phyloP scores from a whole-genome alignment of 371 early-diverging fungal species.

The Rhizopus sp. region DNA sequence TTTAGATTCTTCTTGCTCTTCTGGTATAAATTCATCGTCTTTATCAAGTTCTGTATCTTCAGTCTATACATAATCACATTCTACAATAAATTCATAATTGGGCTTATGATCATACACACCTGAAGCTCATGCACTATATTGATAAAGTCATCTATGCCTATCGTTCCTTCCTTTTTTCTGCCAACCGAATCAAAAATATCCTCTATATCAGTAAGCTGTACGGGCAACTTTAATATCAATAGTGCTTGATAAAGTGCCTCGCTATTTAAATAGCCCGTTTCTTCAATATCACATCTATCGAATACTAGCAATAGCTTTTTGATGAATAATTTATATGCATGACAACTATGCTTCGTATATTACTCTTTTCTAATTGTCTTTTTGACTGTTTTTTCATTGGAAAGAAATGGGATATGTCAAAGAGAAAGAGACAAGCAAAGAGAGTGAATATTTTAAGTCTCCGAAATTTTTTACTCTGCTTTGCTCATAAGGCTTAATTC shows the following conservation, averaged over 20 bases:
- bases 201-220: constrained; percentile 18
- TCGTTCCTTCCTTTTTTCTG: constrained; percentile 27
- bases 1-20: constrained; percentile 6
- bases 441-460: background rate
- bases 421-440: constrained; percentile 2
- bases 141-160: constrained; percentile 34
- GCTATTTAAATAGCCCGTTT: constrained; percentile 26
- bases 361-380: constrained; percentile 17
- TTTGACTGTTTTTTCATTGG: constrained; percentile 5
- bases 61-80: background rate
- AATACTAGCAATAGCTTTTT: constrained; percentile 24
- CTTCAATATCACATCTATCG: constrained; percentile 24
- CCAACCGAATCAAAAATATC: constrained; percentile 27
- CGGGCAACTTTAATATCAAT: constrained; percentile 20
- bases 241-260: constrained; percentile 30
- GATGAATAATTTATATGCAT: background rate
- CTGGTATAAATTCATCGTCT: constrained; percentile 6
- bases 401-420: background rate
- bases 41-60: constrained; percentile 7
- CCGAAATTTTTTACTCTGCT: no score
- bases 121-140: constrained; percentile 31
- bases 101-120: constrained; percentile 8
- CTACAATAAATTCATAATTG: background rate
- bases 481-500: no score
- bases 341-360: background rate